These are phyloP conservation scores for Phytopythium montanum DNA, from an alignment of 352 stramenopile genomes.

Conservation along the genomic window DNA sequence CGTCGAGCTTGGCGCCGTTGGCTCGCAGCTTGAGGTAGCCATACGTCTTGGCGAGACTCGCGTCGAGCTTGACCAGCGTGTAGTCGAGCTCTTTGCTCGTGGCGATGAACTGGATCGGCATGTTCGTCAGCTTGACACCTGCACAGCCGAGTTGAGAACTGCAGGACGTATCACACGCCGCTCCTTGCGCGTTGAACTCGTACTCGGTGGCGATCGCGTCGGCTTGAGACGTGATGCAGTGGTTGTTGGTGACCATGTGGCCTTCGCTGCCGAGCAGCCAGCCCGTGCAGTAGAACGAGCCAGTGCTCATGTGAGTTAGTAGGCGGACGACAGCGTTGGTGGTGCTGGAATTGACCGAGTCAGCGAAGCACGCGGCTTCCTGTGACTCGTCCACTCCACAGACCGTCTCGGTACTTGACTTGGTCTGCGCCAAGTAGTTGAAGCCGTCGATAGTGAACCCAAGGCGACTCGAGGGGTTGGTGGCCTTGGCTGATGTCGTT, in stretches of 20 bases:
- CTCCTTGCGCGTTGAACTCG: slow-evolving; percentile 58
- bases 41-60: slow-evolving; percentile 28
- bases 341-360: slow-evolving; percentile 14
- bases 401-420: slow-evolving; percentile 45
- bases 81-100: slow-evolving; percentile 46
- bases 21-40: slow-evolving; percentile 55
- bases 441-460: slow-evolving; percentile 55
- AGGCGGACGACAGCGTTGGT: slow-evolving; percentile 47
- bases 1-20: slow-evolving; percentile 35
- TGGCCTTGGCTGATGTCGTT: not conserved
- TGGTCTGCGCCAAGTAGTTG: slow-evolving; percentile 27
- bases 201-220: slow-evolving; percentile 62
- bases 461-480: slow-evolving; percentile 25
- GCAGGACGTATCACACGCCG: slow-evolving; percentile 34
- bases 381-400: slow-evolving; percentile 59
- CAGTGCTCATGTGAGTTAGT: slow-evolving; percentile 54
- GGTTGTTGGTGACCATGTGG: slow-evolving; percentile 78
- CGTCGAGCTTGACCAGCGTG: slow-evolving; percentile 51
- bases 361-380: slow-evolving; percentile 51
- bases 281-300: slow-evolving; percentile 67
- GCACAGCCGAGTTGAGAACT: slow-evolving; percentile 22
- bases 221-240: slow-evolving; percentile 54
- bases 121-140: slow-evolving; percentile 23
- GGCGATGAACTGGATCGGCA: slow-evolving; percentile 34
- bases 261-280: slow-evolving; percentile 73